Percentiles rank a stretch among this genome's conserved stretches.
These are phyloP conservation scores for Sicyos baderoa DNA, from an alignment of 306 rosid genomes.

Conservation along the genomic window DNA sequence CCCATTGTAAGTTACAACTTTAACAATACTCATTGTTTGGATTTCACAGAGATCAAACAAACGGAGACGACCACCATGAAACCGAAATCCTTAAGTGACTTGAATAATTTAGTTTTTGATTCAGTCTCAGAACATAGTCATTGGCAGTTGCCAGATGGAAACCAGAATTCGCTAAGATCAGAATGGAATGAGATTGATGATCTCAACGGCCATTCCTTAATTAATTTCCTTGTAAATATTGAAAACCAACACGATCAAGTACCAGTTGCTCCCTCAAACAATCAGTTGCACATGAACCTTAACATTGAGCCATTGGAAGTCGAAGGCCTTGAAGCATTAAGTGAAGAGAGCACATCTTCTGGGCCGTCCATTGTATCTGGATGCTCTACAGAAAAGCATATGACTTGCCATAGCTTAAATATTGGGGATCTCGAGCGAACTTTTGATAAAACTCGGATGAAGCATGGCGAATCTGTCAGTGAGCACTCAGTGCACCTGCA, in stretches of 20 bases:
- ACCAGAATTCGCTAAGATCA: constrained; percentile 29
- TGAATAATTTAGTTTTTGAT: constrained; percentile 33
- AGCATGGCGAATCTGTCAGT: constrained; percentile 29
- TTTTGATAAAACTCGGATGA: constrained; percentile 27
- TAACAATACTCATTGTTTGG: constrained; percentile 26
- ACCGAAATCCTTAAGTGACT: constrained; percentile 42
- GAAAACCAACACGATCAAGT: constrained; percentile 30
- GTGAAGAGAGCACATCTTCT: constrained; percentile 43
- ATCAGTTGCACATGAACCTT: constrained; percentile 24
- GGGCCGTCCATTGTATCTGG: constrained; percentile 37
- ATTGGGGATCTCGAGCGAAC: constrained; percentile 25
- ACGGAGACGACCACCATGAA: constrained; percentile 35
- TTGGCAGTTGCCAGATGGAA: constrained; percentile 21
- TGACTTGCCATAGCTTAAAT: constrained; percentile 28
- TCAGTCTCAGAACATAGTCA: constrained; percentile 33
- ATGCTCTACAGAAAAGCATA: constrained; percentile 28
- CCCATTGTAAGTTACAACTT: constrained; percentile 30
- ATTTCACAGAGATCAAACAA: constrained; percentile 29
- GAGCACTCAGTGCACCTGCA: constrained; percentile 29
- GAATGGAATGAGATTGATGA: constrained; percentile 25
- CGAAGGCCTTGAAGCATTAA: constrained; percentile 35
- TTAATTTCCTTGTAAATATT: constrained; percentile 31
- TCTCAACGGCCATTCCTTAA: constrained; percentile 31
- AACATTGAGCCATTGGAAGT: constrained; percentile 29
- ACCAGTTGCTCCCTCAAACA: constrained; percentile 33